Evolutionary conservation across 2,329 filamentous ascomycete genomes (phyloP).

Genomic region (Cercospora zeina): DNA sequence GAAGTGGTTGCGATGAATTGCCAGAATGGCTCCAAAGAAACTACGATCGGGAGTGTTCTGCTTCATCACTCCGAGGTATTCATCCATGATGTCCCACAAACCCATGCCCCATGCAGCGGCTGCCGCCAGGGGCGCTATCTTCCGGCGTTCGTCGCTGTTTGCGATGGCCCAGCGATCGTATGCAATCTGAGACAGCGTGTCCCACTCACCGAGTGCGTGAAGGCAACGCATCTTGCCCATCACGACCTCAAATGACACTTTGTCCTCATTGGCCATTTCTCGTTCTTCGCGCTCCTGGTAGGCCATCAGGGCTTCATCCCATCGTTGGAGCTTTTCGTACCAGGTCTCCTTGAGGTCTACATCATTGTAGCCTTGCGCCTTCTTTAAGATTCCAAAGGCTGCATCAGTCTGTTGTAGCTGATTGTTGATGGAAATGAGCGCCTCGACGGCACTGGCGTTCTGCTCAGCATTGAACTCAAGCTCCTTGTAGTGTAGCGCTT

Average conservation of each 20-base stretch:
- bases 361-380: slow-evolving; percentile 92
- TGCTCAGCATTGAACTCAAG: slow-evolving; percentile 97
- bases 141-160: slow-evolving; percentile 78
- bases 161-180: slow-evolving; percentile 94
- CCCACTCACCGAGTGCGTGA: slow-evolving; percentile 97
- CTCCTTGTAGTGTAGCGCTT: slow-evolving; percentile 98
- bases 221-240: slow-evolving; percentile 99
- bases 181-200: slow-evolving; percentile 81
- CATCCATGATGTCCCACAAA: slow-evolving; percentile 98
- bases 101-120: slow-evolving; percentile 94
- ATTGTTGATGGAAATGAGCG: slow-evolving; percentile 98
- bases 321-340: slow-evolving; percentile 97
- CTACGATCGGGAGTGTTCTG: slow-evolving; percentile 88
- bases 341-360: slow-evolving; percentile 96
- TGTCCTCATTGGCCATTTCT: slow-evolving; percentile 47
- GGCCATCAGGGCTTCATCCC: slow-evolving; percentile 93
- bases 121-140: slow-evolving; percentile 89
- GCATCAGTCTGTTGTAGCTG: slow-evolving; percentile 98
- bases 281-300: slow-evolving; percentile 84
- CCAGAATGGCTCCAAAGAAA: slow-evolving; percentile 95
- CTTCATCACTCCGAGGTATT: slow-evolving; percentile 94
- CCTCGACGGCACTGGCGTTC: slow-evolving; percentile 91
- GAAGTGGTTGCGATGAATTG: slow-evolving; percentile 94
- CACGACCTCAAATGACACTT: slow-evolving; percentile 80
- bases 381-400: slow-evolving; percentile 93